Base-by-base conservation (phyloP, 192 early-diverging fungal genomes). In the Phlyctochytrium arcticum region DNA sequence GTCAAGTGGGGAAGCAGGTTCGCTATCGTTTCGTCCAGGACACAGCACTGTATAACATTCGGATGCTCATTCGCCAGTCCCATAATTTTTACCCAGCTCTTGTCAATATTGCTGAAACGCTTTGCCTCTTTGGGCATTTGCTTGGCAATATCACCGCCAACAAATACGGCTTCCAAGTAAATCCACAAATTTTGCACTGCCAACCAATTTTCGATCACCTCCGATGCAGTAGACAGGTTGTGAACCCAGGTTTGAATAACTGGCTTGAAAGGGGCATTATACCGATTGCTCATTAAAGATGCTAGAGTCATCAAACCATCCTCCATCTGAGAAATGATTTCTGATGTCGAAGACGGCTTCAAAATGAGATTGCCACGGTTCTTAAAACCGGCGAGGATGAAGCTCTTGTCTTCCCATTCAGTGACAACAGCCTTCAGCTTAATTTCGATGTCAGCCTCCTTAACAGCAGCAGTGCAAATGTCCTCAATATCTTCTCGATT, bases 101-200 rank as follows among this genome's bases (percentile, higher is more conserved):
- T 86, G 64, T 86, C 84, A 57, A 86, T 85, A 57, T 83, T 85
- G 60, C 79, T 81, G 67, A 86, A 86, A 31, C 84, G 69, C 66
- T 86, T 86, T 8, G 84, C 82, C 69, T 86, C 84, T 59, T 85
- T 84, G 30, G 84, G 84, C 83, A 86, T 85, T 54, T 86, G 84
- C 59, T 86, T 86, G 29, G 84, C 84, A 59, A 86, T 86, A 70
- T 86, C 84, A 50, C 84, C 84, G 26, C 84, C 84, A 24, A 86
- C 84, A 56, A 86, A 86, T 5, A 86, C 84, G 54, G 84, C 84
- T 60, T 86, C 84, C 5, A 86, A 65, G 50, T 86, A 86, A 60
- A 86, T 86, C 84, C 84, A 86, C 68, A 86, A 56, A 57, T 86
- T 86, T 44, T 86, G 84, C 31, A 86, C 83, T 6, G 78, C 76